A percentile compares a stretch with the other conserved stretches of the same genome.
These are phyloP conservation scores for Peribolospora baueri DNA, from an alignment of 768 basidiomycete species.

Conservation along the genomic window DNA sequence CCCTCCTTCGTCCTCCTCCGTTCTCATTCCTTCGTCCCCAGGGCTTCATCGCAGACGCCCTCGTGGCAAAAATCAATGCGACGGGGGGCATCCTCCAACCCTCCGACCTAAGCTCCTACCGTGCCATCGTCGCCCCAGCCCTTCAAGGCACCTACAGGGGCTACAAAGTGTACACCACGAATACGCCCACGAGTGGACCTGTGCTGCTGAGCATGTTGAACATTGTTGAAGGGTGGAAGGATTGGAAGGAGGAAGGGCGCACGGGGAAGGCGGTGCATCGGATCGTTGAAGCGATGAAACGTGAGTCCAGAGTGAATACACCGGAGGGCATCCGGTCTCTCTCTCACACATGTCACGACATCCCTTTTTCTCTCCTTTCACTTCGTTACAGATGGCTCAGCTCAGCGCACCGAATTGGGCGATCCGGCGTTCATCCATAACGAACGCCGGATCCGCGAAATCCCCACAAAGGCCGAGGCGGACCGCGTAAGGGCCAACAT, in stretches of 20 bases:
- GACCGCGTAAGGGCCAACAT: conserved; percentile 37
- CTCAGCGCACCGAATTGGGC: conserved; percentile 51
- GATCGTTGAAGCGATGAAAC: conserved; percentile 64
- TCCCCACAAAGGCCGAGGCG: conserved; percentile 27
- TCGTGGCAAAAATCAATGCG: conserved; percentile 41
- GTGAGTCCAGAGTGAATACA: conserved; percentile 19
- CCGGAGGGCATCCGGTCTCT: too few species aligned
- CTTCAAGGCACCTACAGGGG: conserved; percentile 52
- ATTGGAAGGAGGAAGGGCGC: conserved; percentile 26
- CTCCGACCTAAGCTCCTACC: conserved; percentile 47
- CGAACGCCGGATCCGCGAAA: conserved; percentile 4
- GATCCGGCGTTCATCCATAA: conserved; percentile 37
- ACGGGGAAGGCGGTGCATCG: conserved; percentile 51
- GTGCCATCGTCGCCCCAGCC: conserved; percentile 43
- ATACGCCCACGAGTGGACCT: conserved; percentile 60
- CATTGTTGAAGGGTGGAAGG: conserved; percentile 46
- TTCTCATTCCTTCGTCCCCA: conserved; percentile 13
- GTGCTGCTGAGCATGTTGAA: conserved; percentile 86
- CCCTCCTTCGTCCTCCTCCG: background rate
- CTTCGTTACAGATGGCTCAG: conserved; percentile 32
- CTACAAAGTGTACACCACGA: conserved; percentile 56
- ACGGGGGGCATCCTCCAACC: conserved; percentile 61
- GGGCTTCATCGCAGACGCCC: conserved; percentile 58
- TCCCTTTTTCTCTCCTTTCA: conserved; percentile 2
- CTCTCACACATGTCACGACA: background rate